These are phyloP conservation scores for Diaporthe aspalathi DNA, from an alignment of 2,329 filamentous ascomycete species.

Conservation along the genomic window DNA sequence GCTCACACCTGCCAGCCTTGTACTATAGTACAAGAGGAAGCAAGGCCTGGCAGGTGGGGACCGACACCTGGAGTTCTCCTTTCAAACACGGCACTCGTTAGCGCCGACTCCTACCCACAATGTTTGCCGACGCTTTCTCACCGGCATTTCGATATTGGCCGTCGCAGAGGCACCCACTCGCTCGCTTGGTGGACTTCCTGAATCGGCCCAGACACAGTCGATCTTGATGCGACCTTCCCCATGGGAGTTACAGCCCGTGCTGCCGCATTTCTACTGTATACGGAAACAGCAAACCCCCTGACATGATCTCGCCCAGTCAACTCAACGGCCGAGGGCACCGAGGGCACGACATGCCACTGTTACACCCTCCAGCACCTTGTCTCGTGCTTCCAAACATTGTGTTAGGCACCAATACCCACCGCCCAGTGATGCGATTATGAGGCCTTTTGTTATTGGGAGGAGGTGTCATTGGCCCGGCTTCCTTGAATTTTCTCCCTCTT, in stretches of 20 bases:
- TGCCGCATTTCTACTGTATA: slow-evolving; percentile 11
- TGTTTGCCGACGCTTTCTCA: background rate
- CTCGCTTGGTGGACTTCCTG: background rate
- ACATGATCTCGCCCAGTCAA: background rate
- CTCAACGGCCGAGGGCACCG: slow-evolving; percentile 6
- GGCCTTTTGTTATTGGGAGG: background rate
- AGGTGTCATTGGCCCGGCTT: background rate
- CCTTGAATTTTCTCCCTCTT: background rate
- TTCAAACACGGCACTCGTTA: slow-evolving; percentile 29
- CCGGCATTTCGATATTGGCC: slow-evolving; percentile 21
- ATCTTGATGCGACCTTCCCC: slow-evolving; percentile 36
- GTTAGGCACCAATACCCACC: background rate
- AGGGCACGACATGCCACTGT: slow-evolving; percentile 8
- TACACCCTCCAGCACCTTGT: background rate
- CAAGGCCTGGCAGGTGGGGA: no score
- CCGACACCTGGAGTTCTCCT: no score
- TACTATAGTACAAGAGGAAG: no score
- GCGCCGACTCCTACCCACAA: slow-evolving; percentile 26
- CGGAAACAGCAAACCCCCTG: slow-evolving; percentile 18
- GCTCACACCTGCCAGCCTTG: background rate
- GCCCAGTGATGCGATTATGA: background rate
- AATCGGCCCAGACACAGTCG: slow-evolving; percentile 13
- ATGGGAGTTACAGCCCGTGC: slow-evolving; percentile 11
- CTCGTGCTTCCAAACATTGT: slow-evolving; percentile 3
- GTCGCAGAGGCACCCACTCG: slow-evolving; percentile 9